Conservation (phyloP, 345 rosid genomes). For the Camelina neglecta region DNA sequence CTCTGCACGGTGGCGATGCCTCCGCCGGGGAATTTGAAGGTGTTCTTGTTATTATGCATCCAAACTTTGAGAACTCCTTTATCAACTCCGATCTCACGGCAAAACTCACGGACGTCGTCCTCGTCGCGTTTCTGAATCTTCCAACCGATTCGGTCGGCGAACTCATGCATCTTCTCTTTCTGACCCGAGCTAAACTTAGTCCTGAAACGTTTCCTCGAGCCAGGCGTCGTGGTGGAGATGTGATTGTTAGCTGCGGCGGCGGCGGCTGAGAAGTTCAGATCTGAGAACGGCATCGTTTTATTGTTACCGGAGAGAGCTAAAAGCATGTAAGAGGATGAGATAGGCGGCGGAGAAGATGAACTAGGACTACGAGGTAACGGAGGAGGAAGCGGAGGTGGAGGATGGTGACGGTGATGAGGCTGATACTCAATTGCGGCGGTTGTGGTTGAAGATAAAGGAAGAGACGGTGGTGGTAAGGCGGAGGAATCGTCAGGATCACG, state of each 20-base stretch:
- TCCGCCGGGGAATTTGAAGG: constrained; percentile 45
- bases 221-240: constrained; percentile 16
- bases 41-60: constrained; percentile 98
- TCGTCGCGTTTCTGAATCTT: constrained; percentile 92
- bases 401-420: constrained; percentile 77
- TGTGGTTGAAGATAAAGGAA: constrained; percentile 30
- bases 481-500: constrained; percentile 56
- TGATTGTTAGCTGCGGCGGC: constrained; percentile 19
- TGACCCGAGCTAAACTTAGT: constrained; percentile 71
- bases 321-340: constrained; percentile 79
- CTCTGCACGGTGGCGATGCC: not conserved
- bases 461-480: constrained; percentile 6
- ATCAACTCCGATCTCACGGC: constrained; percentile 74
- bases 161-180: constrained; percentile 75
- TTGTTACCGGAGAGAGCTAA: constrained; percentile 64
- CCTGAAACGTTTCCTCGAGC: constrained; percentile 66
- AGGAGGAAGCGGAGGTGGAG: constrained; percentile 49
- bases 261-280: constrained; percentile 35
- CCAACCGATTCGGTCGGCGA: constrained; percentile 85
- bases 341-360: constrained; percentile 76
- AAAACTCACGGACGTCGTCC: constrained; percentile 63
- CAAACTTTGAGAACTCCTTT: constrained; percentile 82
- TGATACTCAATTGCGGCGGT: constrained; percentile 60
- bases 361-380: constrained; percentile 57
- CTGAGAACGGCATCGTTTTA: constrained; percentile 38